phyloP scores from a whole-genome alignment of 1,284 basidiomycete species.

The Rhodotorula sp. region DNA sequence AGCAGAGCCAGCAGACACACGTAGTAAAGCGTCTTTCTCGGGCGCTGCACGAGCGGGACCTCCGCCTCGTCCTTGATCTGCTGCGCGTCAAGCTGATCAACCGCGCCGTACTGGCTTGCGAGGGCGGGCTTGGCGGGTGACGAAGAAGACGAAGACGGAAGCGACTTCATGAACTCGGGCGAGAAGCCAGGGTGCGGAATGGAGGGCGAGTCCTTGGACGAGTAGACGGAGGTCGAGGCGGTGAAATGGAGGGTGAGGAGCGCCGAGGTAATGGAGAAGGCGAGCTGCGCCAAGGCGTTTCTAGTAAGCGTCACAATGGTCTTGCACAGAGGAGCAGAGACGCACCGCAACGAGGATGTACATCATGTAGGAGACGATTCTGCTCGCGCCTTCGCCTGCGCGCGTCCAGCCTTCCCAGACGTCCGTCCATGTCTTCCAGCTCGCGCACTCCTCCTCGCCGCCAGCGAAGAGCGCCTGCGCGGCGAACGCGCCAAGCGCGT shows the following conservation, averaged over 20 bases:
- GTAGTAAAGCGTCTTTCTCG: conserved; percentile 22
- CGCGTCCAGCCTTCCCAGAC: conserved; percentile 27
- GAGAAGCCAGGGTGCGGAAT: conserved; percentile 24
- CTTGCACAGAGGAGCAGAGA: background rate
- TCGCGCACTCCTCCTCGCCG: conserved; percentile 12
- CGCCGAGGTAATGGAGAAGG: conserved; percentile 70
- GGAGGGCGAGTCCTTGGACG: conserved; percentile 69
- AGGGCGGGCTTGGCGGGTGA: fast-evolving
- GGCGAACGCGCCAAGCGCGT: background rate
- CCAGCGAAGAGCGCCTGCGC: conserved; percentile 1
- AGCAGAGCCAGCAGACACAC: too few species aligned
- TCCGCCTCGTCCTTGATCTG: background rate
- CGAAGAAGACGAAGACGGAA: background rate
- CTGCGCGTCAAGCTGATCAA: background rate
- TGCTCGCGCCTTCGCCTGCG: conserved; percentile 47
- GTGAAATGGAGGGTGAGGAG: conserved; percentile 83
- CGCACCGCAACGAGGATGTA: conserved; percentile 78
- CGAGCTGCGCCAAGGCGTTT: conserved; percentile 57
- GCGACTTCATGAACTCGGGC: background rate
- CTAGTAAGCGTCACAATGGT: too few species aligned
- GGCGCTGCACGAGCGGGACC: background rate
- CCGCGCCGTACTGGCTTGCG: conserved; percentile 6
- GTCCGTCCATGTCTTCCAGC: conserved; percentile 41
- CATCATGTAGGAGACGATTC: conserved; percentile 65
- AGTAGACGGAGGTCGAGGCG: conserved; percentile 81